Base-by-base conservation (phyloP, 2,329 filamentous ascomycete species). In the Oidium heveae region DNA sequence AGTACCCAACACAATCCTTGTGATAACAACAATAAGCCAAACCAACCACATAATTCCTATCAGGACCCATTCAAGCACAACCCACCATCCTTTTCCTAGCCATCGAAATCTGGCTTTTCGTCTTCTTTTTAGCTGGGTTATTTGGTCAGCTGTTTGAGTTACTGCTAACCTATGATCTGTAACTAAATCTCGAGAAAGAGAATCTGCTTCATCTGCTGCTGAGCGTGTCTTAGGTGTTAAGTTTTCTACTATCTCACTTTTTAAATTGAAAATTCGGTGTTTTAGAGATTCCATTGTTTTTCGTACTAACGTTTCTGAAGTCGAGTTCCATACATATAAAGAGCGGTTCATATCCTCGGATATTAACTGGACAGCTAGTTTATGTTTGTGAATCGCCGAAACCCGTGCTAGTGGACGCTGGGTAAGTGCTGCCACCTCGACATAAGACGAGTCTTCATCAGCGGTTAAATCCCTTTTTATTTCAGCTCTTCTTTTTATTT, bases 21-120 rank as follows among this genome's bases (percentile, higher is more conserved):
- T 71, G 24, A 89, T 71, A 65, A 87, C 84, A 24, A 95, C 88
- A 36, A 94, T 71, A 56, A 93, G 77, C 87, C 89, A 96, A 16
- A 93, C 80, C 67, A 83, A 86, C 87, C 91, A 95, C 80, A 96
- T 86, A 61, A 93, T 76, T 4, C 84, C 84, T 41, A 96, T 79
- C 18, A 96, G 74, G 52, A 79, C 70, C 86, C 87, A 95, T 70
- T 96, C 89, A 16, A 95, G 76, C 20, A 82, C 68, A 55, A 87
- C 78, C 75, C 87, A 96, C 15, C 86, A 81, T 0, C 79, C 77
- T 15, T 84, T 73, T 41, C 86, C 73, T 24, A 87, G 67, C 79
- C 86, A 87, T 55, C 85, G 73, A 63, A 91, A 78, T 56, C 77
- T 68, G 33, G 79, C 68, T 15, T 79, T 73, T 54, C 86, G 73